Percentiles rank a stretch among this genome's conserved stretches.
These are phyloP conservation scores for Elsinoe ampelina DNA, from an alignment of 2,329 filamentous ascomycete species.

Conservation along the genomic window DNA sequence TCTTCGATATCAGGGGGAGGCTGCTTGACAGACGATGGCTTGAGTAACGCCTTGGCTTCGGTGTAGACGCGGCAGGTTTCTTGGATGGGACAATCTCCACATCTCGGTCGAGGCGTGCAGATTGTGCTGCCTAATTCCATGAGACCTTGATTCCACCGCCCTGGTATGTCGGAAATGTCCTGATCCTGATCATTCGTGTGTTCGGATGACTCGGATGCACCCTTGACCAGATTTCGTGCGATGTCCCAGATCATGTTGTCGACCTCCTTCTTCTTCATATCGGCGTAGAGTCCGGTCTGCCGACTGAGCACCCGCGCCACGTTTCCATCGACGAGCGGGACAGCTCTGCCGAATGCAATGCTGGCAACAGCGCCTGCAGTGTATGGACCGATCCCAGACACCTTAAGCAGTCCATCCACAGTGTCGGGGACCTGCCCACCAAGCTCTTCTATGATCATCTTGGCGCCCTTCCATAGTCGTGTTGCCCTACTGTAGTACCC, in stretches of 20 bases:
- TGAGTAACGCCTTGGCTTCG: neutral
- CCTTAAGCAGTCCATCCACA: neutral
- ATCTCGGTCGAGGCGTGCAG: constrained; percentile 1
- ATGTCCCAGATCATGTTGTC: neutral
- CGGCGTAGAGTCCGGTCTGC: neutral
- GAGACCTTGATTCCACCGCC: constrained; percentile 6
- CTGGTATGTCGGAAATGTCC: constrained; percentile 1
- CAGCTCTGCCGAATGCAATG: constrained; percentile 3
- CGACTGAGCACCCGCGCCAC: constrained; percentile 1
- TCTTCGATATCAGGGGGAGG: neutral
- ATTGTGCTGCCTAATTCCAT: constrained; percentile 8
- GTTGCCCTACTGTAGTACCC: constrained; percentile 5
- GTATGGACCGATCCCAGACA: neutral
- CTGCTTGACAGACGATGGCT: neutral
- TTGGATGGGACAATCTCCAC: neutral
- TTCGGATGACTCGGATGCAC: neutral
- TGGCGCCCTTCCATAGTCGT: neutral
- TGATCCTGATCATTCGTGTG: neutral
- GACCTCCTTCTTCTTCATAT: constrained; percentile 9
- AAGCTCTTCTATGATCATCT: constrained; percentile 4
- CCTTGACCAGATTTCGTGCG: neutral
- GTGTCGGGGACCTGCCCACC: neutral
- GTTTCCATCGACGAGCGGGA: constrained; percentile 1
- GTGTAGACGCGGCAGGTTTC: neutral
- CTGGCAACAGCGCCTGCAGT: constrained; percentile 6